A percentile compares a stretch with the other conserved stretches of the same genome.
Conservation (phyloP, 2,329 filamentous ascomycete genomes). For the Fusarium robinianum region DNA sequence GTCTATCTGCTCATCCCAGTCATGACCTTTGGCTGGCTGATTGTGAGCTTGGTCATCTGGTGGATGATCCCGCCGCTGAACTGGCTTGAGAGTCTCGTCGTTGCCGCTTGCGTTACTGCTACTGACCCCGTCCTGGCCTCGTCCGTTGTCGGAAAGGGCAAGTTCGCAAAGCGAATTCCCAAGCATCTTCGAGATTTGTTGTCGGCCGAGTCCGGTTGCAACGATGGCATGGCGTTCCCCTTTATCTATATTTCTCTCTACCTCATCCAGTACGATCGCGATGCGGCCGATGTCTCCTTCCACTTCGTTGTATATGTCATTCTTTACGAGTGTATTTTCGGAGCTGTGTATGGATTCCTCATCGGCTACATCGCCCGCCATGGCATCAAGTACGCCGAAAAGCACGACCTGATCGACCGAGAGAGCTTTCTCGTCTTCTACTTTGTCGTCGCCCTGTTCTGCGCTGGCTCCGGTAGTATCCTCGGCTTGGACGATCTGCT, state of each 20-base stretch:
- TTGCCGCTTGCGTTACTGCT: slow-evolving; percentile 92
- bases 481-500: slow-evolving; percentile 92
- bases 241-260: slow-evolving; percentile 95
- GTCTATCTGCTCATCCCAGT: slow-evolving; percentile 86
- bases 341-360: slow-evolving; percentile 82
- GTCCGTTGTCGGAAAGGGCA: slow-evolving; percentile 97
- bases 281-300: slow-evolving; percentile 70
- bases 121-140: slow-evolving; percentile 97
- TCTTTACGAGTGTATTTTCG: slow-evolving; percentile 94
- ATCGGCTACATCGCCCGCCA: slow-evolving; percentile 91
- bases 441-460: slow-evolving; percentile 94
- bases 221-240: slow-evolving; percentile 99
- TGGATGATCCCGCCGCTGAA: slow-evolving; percentile 78
- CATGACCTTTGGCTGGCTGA: slow-evolving; percentile 95
- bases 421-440: slow-evolving; percentile 99
- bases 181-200: slow-evolving; percentile 96
- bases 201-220: slow-evolving; percentile 96
- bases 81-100: slow-evolving; percentile 87
- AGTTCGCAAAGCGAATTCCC: slow-evolving; percentile 95
- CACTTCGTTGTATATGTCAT: slow-evolving; percentile 91
- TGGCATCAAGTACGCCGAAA: slow-evolving; percentile 85
- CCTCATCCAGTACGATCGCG: slow-evolving; percentile 77
- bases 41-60: slow-evolving; percentile 94
- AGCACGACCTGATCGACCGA: slow-evolving; percentile 83
- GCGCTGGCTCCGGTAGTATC: slow-evolving; percentile 88